A percentile compares a stretch with the other conserved stretches of the same genome.
Evolutionary conservation across 2,329 filamentous ascomycete genomes (phyloP).

Genomic region (Xylaria sp.): DNA sequence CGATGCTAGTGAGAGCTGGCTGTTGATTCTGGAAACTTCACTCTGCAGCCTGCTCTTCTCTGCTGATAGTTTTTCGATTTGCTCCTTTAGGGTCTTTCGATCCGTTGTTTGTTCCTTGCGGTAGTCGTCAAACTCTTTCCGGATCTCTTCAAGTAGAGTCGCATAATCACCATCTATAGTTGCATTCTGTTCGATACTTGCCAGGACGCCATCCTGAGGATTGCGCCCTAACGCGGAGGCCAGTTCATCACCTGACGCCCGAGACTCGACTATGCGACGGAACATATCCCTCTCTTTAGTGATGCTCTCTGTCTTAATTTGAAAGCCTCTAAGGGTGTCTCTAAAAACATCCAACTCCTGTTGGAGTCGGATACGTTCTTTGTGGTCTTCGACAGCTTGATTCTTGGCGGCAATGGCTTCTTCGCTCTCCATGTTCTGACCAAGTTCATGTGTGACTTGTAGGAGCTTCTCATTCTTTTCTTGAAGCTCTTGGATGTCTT

Average conservation of each 20-base stretch:
- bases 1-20: conserved; percentile 81
- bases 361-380: conserved; percentile 78
- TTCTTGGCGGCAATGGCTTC: conserved; percentile 77
- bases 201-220: conserved; percentile 68
- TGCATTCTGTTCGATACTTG: conserved; percentile 68
- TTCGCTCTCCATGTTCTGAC: conserved; percentile 89
- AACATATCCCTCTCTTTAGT: conserved; percentile 98
- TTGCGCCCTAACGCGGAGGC: conserved; percentile 78
- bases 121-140: conserved; percentile 89
- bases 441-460: conserved; percentile 83
- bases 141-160: conserved; percentile 84
- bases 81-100: conserved; percentile 82
- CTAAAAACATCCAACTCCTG: conserved; percentile 78
- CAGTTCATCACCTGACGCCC: conserved; percentile 69
- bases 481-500: conserved; percentile 83
- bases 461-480: conserved; percentile 88
- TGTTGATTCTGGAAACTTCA: conserved; percentile 81
- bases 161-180: conserved; percentile 73
- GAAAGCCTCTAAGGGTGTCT: conserved; percentile 85
- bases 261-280: conserved; percentile 87
- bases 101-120: conserved; percentile 86
- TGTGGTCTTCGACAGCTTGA: conserved; percentile 70
- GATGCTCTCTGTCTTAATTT: conserved; percentile 88
- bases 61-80: conserved; percentile 81
- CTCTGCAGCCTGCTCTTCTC: conserved; percentile 86